phyloP scores from a whole-genome alignment of 345 rosid species.

The Salix caprea region DNA sequence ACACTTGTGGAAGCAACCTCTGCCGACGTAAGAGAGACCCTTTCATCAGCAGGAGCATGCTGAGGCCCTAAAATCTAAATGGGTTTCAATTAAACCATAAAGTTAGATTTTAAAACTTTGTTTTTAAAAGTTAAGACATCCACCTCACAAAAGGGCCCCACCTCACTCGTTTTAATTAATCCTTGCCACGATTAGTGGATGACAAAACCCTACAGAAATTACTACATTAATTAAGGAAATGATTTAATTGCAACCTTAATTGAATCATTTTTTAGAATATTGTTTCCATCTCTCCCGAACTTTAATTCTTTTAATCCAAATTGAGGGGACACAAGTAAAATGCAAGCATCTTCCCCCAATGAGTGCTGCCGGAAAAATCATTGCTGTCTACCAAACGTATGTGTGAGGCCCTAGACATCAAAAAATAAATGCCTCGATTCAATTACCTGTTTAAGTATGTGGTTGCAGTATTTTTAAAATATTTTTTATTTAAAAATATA shows the following conservation, averaged over 20 bases:
- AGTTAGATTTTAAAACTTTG: conserved; percentile 25
- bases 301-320: background rate
- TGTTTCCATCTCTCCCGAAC: too few relatives aligned
- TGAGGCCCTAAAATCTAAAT: conserved; percentile 1
- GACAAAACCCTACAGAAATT: background rate
- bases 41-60: conserved; percentile 12
- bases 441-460: too few relatives aligned
- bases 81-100: conserved; percentile 36
- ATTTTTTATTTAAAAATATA: too few relatives aligned
- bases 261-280: background rate
- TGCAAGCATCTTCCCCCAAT: background rate
- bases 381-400: background rate
- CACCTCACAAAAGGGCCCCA: conserved; percentile 33
- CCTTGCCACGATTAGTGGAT: conserved; percentile 7
- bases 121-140: conserved; percentile 42
- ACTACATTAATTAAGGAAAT: background rate
- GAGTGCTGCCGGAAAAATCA: background rate
- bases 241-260: background rate
- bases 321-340: background rate
- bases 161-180: conserved; percentile 5
- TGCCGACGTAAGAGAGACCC: conserved; percentile 38
- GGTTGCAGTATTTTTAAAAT: too few relatives aligned
- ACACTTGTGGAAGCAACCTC: conserved; percentile 15
- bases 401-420: background rate
- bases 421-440: too few relatives aligned